Percentiles rank a stretch among this genome's conserved stretches.
phyloP scores from a whole-genome alignment of 805 yeast species.

The Soucietia sequanensis region DNA sequence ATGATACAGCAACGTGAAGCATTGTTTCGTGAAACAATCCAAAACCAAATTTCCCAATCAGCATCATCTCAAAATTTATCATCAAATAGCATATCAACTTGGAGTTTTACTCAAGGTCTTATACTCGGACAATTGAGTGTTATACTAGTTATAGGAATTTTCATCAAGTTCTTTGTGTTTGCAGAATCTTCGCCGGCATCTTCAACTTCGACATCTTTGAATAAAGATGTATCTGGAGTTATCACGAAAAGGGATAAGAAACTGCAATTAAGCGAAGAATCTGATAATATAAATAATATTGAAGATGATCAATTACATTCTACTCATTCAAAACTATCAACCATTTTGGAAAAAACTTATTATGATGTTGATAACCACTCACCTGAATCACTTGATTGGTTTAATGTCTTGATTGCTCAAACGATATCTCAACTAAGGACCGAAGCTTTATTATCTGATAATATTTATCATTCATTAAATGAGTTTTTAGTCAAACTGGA shows the following conservation, averaged over 20 bases:
- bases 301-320: constrained; percentile 15
- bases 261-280: constrained; percentile 8
- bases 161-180: constrained; percentile 74
- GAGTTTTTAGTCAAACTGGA: constrained; percentile 60
- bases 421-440: constrained; percentile 79
- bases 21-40: constrained; percentile 12
- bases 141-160: constrained; percentile 57
- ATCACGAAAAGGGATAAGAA: constrained; percentile 32
- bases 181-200: constrained; percentile 57
- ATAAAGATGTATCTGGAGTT: constrained; percentile 30
- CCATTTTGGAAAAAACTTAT: constrained; percentile 86
- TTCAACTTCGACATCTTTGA: constrained; percentile 15
- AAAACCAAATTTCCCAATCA: not conserved
- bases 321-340: constrained; percentile 19
- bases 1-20: constrained; percentile 25
- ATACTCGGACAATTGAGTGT: constrained; percentile 74
- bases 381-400: constrained; percentile 95
- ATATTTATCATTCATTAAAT: constrained; percentile 76
- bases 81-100: constrained; percentile 15
- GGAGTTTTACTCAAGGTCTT: constrained; percentile 80
- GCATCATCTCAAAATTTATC: constrained; percentile 1
- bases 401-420: constrained; percentile 91
- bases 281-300: constrained; percentile 8
- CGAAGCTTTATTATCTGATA: constrained; percentile 86
- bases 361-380: constrained; percentile 86